Conservation (phyloP, 305 asterid genomes). For the Andrographis paniculata region DNA sequence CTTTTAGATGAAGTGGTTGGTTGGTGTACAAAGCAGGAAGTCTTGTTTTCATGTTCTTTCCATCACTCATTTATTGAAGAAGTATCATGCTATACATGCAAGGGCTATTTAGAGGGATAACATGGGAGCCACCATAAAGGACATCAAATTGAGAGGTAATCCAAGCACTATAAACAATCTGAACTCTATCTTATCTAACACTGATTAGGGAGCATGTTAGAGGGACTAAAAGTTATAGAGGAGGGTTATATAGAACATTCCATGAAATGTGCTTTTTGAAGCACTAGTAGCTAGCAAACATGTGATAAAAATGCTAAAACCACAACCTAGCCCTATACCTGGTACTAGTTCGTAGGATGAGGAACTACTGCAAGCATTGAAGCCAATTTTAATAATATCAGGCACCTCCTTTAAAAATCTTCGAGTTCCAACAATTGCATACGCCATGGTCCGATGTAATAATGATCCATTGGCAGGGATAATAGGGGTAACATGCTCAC, state of each 20-base stretch:
- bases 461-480: constrained; percentile 46
- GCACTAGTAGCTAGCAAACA: neutral
- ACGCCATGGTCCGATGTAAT: constrained; percentile 57
- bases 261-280: neutral
- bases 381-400: constrained; percentile 59
- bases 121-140: no score
- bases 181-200: no score
- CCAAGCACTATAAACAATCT: no score
- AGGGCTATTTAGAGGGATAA: no score
- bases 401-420: constrained; percentile 70
- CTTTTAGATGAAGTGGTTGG: no score
- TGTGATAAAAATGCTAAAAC: constrained; percentile 1
- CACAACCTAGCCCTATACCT: constrained; percentile 41
- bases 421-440: constrained; percentile 54
- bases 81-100: no score
- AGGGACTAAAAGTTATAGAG: no score
- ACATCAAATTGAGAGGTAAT: no score
- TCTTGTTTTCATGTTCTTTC: no score
- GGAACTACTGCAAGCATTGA: constrained; percentile 61
- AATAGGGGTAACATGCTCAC: constrained; percentile 46
- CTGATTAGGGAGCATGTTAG: no score
- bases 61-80: no score
- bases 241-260: neutral
- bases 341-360: constrained; percentile 57
- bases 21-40: no score